Evolutionary conservation across 2,329 filamentous ascomycete species (phyloP), one percentile per base, ranked within the genome.

Genomic region (Aspergillus pseudoviridinutans): DNA sequence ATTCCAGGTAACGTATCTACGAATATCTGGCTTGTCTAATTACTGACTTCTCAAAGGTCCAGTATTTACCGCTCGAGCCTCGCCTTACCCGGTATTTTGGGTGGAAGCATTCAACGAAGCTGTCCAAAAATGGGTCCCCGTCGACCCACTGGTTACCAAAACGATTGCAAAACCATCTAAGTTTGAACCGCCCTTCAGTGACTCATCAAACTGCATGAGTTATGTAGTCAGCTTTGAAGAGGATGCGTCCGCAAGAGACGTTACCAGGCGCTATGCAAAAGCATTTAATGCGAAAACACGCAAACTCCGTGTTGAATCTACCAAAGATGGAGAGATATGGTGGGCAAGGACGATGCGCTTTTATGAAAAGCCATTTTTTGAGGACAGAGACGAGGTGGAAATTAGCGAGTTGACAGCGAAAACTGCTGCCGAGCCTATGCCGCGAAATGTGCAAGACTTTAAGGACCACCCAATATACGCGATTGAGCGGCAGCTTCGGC

Each of bases 271-370:
- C 17, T 99, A 99, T 69, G 83, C 87, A 1, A 95, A 94, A 72
- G 88, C 88, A 0, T 97, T 89, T 75, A 94, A 92, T 65, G 90
- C 92, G 24, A 97, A 97, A 74, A 96, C 92, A 1, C 84, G 90
- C 24, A 91, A 87, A 62, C 75, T 84, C 58, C 86, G 94, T n/a
- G 82, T 99, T 1, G 94, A 97, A 63, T 78, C 74, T 35, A 86
- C 82, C 1, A 77, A 79, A 49, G 74, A 78, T 46, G 86, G 86
- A 2, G 74, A 78, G 22, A 66, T 66, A 54, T 89, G 86, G 86
- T 84, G 81, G 78, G 73, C 74, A 29, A 75, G 72, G 58, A 80
- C 71, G 49, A 79, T 78, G 66, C 59, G 56, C 29, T 65, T 64
- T 53, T 80, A 77, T 50, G 71, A 75, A 58, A 75, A 74, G 42